Evolutionary conservation across 306 rosid genomes (phyloP), one percentile per base, ranked within the genome.

Genomic region (Medicago ruthenica): DNA sequence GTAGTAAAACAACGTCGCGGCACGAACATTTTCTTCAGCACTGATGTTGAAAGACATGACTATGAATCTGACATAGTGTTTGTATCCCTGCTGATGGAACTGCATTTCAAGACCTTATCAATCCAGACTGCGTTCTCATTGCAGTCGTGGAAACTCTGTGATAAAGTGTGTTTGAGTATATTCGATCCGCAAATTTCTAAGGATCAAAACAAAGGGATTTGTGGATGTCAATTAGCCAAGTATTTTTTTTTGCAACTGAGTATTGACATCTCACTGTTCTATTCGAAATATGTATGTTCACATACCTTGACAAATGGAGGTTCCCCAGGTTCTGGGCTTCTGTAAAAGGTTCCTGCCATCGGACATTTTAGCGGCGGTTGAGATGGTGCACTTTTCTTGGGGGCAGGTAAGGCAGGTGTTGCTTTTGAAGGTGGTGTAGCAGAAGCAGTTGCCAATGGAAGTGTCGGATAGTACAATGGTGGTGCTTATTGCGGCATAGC

Each of bases 301-400:
- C 58, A 73, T 73, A 83, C 98, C 92, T 93, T 93, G 50, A 93
- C 89, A 86, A 93, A 91, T 80, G 93, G 76, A 45, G 96, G 97
- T 81, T 88, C 97, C 36, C 97, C 93, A 9, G 97, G 98, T 11
- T 27, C 97, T 39, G 97, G 86, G 83, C 85, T 15, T 54, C 91
- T 83, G 62, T 93, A 93, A 77, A 91, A 87, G 69, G 93, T 93
- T 74, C 98, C 98, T 9, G 98, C 98, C 96, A 93, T 91, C 70
- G 98, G 98, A 86, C 87, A 83, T 82, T 91, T 89, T 51, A 91
- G 44, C 1, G 89, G 81, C 12, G 97, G 96, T 57, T 88, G 90
- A 80, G 92, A 83, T 16, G 91, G 83, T n/a, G 84, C 24, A 76
- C 80, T 81, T 47, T 84, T n/a, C 73, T 87, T 87, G 11, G 93